These are phyloP conservation scores for Cladophialophora yegresii DNA, from an alignment of 2,329 filamentous ascomycete species.

Conservation along the genomic window DNA sequence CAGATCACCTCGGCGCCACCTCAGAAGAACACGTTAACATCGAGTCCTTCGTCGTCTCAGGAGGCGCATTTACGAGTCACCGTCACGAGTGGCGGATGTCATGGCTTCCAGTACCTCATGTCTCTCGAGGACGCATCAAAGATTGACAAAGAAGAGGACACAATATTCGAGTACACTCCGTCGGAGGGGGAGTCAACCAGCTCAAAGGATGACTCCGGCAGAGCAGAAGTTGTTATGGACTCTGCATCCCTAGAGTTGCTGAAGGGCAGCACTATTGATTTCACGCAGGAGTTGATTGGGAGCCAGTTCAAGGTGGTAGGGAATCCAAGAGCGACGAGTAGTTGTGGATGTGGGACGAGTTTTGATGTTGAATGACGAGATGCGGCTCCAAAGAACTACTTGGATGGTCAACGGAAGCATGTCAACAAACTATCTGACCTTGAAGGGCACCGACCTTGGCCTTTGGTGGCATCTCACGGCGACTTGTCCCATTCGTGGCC, in stretches of 20 bases:
- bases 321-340: conserved; percentile 88
- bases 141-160: conserved; percentile 75
- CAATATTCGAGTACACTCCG: conserved; percentile 66
- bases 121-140: conserved; percentile 65
- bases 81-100: conserved; percentile 91
- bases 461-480: neutral
- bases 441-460: neutral
- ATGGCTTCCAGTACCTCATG: conserved; percentile 98
- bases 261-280: conserved; percentile 93
- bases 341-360: conserved; percentile 94
- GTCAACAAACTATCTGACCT: neutral
- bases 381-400: neutral
- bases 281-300: conserved; percentile 91
- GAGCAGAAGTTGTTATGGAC: conserved; percentile 85
- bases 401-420: neutral
- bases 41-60: conserved; percentile 41
- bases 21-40: conserved; percentile 42
- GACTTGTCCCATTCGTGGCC: neutral
- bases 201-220: conserved; percentile 37
- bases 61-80: conserved; percentile 84
- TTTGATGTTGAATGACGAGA: conserved; percentile 77
- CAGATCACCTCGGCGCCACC: conserved; percentile 71
- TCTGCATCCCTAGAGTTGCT: conserved; percentile 81
- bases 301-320: conserved; percentile 96
- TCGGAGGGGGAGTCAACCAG: conserved; percentile 50